Evolutionary conservation across 148 eudicot species (phyloP), one percentile per base, ranked within the genome.

Genomic region (Chenopodium quinoa): DNA sequence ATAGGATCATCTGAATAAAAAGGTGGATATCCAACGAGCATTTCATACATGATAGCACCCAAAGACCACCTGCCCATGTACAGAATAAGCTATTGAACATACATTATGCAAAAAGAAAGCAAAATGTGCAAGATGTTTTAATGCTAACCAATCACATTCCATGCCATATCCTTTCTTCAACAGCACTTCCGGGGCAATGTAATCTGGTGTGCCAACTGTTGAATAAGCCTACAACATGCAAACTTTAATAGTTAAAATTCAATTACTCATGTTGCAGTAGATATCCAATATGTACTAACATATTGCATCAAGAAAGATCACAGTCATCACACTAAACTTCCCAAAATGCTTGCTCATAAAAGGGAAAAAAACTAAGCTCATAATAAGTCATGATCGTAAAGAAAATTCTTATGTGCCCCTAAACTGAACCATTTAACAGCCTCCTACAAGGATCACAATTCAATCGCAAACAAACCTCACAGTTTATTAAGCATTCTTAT

Each of bases 131-230:
- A 58, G 82, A 77, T 16, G 74, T 78, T 76, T 22, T 25, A 68
- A 87, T 80, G 82, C 95, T 79, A 82, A 96, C 99, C 99, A 96
- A 88, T 96, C 99, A 83, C 99, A 96, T 86, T 96, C 99, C 98
- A 93, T 92, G 84, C 98, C 99, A 84, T 96, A 96, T 83, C 99
- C 99, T 88, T 92, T 96, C 91, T 96, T 96, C 80, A 96, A 87
- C 82, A 96, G 85, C 82, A 96, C 99, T 90, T 96, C 99, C 69
- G 99, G 99, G 80, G 99, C 99, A 86, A 96, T 96, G 84, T 96
- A 96, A 87, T 96, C 99, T 75, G 99, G 99, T 47, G 99, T 96
- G 63, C 99, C 99, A 86, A 96, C 99, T n/a, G 99, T 96, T 62
- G 99, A 96, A 86, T 96, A 96, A 75, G 99, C 99, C 99, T 96